Conservation (phyloP, 2,329 filamentous ascomycete species). For the Cladophialophora yegresii region DNA sequence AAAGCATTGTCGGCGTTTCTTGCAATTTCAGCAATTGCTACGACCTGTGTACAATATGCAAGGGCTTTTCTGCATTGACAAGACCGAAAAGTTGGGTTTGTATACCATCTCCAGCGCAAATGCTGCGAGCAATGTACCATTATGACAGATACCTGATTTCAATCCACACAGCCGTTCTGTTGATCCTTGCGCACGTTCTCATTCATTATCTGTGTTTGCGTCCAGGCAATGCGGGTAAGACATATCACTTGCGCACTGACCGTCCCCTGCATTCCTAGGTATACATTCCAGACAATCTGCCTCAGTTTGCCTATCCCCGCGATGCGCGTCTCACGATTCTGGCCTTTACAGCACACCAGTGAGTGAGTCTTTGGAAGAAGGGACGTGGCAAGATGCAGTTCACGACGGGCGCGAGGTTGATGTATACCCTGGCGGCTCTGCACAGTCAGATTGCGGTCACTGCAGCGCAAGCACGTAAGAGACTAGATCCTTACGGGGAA, state of each 20-base stretch:
- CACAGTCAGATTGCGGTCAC: conserved; percentile 10
- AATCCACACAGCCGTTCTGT: background rate
- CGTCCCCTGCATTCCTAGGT: conserved; percentile 19
- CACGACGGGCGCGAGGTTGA: conserved; percentile 6
- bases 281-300: conserved; percentile 19
- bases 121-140: conserved; percentile 9
- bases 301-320: background rate
- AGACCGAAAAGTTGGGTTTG: conserved; percentile 18
- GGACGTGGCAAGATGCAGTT: conserved; percentile 18
- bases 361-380: background rate
- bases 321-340: background rate
- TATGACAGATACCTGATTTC: conserved; percentile 3
- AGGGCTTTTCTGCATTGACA: conserved; percentile 18
- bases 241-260: conserved; percentile 18
- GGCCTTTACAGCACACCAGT: background rate
- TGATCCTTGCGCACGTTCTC: background rate
- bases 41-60: conserved; percentile 25
- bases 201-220: background rate
- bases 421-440: conserved; percentile 7
- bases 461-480: conserved; percentile 22
- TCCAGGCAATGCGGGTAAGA: background rate
- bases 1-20: conserved; percentile 20
- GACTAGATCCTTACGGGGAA: background rate
- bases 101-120: conserved; percentile 17
- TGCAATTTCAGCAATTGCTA: conserved; percentile 11